Base-by-base conservation (phyloP, 768 basidiomycete genomes). In the Auricularia sp. region DNA sequence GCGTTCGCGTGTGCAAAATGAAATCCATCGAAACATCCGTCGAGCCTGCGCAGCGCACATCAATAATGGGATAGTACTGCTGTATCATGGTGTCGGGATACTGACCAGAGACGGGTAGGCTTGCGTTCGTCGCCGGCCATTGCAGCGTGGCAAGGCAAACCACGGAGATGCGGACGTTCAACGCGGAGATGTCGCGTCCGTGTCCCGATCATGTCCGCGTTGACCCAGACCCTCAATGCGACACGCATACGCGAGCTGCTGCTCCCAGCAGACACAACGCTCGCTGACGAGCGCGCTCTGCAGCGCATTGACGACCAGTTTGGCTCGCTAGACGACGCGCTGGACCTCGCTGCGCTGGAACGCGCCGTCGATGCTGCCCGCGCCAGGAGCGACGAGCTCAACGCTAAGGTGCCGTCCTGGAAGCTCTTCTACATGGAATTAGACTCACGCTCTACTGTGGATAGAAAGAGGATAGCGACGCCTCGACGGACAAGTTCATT, bases 381-480 rank as follows among this genome's bases (percentile, higher is more conserved):
- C 11, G 23, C 21, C 3, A 23, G 14, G 23, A 29, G 34, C 34
- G 56, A 59, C 56, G 29, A 59, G 56, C 56, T 59, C 18, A 14
- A 59, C 29, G 56, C 56, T 7, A 59, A 59, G 56, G 56, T 59
- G 18, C 56, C 2, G 39, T 14, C 56, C 74, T 79, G 72, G 29
- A 29, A 29, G 29, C 29, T 29, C 29, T 29, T 29, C 29, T 29
- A 29, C 29, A 29, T 29, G 29, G 29, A 29, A 29, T 29, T 81
- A 71, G 16, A 21, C 69, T 65, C 72, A 74, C 62, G 68, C 70
- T 76, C 80, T 67, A 78, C 81, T 82, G 73, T 81, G 70, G 91
- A 89, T 78, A 87, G 68, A 71, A 76, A 56, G 71, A 76, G 47
- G 90, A 88, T 11, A 76, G 81, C 68, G 39, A 42, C 7, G 74